Evolutionary conservation across 768 basidiomycete species (phyloP).

Genomic region (Termitomyces eurrhizus): DNA sequence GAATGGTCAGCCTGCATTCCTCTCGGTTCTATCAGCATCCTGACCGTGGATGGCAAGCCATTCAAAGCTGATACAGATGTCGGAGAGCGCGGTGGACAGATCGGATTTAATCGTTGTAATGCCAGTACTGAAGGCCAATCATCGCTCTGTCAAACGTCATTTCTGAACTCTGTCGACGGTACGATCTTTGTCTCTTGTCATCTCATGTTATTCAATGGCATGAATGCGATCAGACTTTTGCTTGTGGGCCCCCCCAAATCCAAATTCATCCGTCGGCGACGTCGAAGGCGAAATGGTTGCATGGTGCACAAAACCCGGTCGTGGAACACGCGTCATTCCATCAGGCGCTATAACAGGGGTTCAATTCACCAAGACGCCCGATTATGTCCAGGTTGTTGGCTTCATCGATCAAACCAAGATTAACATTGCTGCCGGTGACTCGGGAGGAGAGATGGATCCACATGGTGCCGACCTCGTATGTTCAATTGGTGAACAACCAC

Average conservation of each 20-base stretch:
- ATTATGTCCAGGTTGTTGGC: slow-evolving; percentile 60
- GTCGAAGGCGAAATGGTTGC: slow-evolving; percentile 69
- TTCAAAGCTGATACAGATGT: slow-evolving; percentile 43
- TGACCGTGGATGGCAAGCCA: slow-evolving; percentile 30
- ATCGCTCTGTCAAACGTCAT: slow-evolving; percentile 56
- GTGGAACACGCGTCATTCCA: slow-evolving; percentile 46
- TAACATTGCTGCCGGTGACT: slow-evolving; percentile 50
- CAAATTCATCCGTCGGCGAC: slow-evolving; percentile 55
- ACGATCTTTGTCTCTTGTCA: background rate
- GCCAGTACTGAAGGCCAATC: slow-evolving; percentile 49
- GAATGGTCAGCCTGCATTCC: slow-evolving; percentile 8
- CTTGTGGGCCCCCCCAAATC: slow-evolving; percentile 52
- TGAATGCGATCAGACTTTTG: slow-evolving; percentile 28
- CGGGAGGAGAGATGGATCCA: slow-evolving; percentile 49
- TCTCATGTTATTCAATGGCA: background rate
- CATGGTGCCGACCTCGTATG: slow-evolving; percentile 43
- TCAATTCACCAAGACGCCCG: slow-evolving; percentile 49
- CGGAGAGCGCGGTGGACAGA: slow-evolving; percentile 47
- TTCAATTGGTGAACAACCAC: background rate
- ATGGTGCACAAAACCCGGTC: slow-evolving; percentile 64
- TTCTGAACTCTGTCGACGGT: slow-evolving; percentile 52
- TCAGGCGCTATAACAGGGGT: slow-evolving; percentile 25
- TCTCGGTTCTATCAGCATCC: background rate
- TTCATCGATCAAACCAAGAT: slow-evolving; percentile 55
- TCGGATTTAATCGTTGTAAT: slow-evolving; percentile 60